phyloP scores from a whole-genome alignment of 306 rosid species.

The Rosa persica region DNA sequence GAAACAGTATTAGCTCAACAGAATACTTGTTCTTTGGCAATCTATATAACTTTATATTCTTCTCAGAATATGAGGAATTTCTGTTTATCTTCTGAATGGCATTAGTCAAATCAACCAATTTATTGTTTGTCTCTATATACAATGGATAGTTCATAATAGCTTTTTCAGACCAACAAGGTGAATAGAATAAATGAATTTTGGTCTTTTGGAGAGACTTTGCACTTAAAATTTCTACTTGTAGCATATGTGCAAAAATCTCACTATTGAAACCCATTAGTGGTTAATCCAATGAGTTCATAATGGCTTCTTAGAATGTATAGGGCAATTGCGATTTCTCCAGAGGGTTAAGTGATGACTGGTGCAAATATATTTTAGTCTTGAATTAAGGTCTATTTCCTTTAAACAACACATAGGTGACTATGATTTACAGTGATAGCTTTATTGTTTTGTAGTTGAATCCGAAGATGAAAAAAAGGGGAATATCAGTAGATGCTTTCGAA shows the following conservation, averaged over 20 bases:
- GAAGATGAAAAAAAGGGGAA: background rate
- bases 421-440: background rate
- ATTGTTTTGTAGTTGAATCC: background rate
- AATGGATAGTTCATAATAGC: background rate
- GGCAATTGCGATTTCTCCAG: background rate
- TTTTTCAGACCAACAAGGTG: background rate
- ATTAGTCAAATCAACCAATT: background rate
- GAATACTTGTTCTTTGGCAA: background rate
- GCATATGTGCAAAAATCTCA: background rate
- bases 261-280: background rate
- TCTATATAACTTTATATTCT: background rate
- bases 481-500: background rate
- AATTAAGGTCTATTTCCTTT: background rate
- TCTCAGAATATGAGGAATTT: background rate
- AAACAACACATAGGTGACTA: background rate
- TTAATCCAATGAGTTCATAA: background rate
- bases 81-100: background rate
- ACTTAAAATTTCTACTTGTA: background rate
- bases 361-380: background rate
- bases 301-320: background rate
- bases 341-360: background rate
- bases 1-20: background rate
- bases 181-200: background rate
- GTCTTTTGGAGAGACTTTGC: background rate
- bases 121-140: background rate